Percentiles rank a stretch among this genome's conserved stretches.
Evolutionary conservation across 2,329 filamentous ascomycete genomes (phyloP).

Genomic region (Colletotrichum sp.): DNA sequence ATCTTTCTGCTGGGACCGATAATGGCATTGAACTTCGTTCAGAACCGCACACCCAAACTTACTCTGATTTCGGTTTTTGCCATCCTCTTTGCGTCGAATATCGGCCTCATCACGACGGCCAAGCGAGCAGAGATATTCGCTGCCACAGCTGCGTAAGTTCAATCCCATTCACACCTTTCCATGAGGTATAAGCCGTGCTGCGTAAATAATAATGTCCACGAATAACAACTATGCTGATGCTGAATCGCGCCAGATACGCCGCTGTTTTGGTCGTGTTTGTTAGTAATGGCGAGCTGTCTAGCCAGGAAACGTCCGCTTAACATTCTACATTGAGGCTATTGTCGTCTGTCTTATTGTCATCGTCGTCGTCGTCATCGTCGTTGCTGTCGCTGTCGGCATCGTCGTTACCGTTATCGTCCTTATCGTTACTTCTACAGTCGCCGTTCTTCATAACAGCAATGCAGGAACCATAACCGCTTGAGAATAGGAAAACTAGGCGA

Average conservation of each 20-base stretch:
- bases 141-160: slow-evolving; percentile 14
- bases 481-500: too few relatives aligned
- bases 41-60: background rate
- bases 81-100: slow-evolving; percentile 17
- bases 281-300: background rate
- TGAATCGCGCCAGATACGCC: background rate
- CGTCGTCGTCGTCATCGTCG: too few relatives aligned
- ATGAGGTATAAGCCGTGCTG: accelerated
- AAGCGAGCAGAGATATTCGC: slow-evolving; percentile 22
- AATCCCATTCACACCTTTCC: accelerated
- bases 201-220: accelerated
- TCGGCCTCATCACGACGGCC: slow-evolving; percentile 20
- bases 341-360: too few relatives aligned
- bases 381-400: too few relatives aligned
- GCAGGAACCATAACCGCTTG: too few relatives aligned
- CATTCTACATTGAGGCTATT: accelerated
- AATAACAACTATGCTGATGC: accelerated
- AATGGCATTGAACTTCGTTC: slow-evolving; percentile 2
- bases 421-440: too few relatives aligned
- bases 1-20: slow-evolving; percentile 5
- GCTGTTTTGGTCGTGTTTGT: slow-evolving; percentile 22
- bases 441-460: too few relatives aligned
- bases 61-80: slow-evolving; percentile 20
- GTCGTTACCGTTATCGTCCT: too few relatives aligned
- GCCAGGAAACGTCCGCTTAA: background rate